Conservation (phyloP, 495 filamentous ascomycete species). For the Penicillium goetzii region DNA sequence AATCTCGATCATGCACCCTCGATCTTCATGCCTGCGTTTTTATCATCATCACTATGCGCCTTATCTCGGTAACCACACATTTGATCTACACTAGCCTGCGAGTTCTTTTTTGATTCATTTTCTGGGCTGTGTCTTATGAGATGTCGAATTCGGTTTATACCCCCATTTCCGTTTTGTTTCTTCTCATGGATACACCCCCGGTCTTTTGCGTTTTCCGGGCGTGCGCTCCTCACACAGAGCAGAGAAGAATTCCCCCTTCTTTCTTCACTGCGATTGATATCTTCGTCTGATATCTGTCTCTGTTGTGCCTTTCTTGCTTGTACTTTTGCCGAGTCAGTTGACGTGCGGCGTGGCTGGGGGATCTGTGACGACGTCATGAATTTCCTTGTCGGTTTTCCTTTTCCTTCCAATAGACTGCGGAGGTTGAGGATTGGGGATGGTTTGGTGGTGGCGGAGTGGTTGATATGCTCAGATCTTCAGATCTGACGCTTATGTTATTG, state of each 20-base stretch:
- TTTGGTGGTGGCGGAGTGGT: background rate
- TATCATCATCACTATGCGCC: conserved; percentile 6
- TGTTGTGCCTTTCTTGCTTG: conserved; percentile 16
- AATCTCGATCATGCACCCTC: background rate
- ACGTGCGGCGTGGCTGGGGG: conserved; percentile 34
- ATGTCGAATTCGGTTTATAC: conserved; percentile 44
- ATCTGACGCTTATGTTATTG: background rate
- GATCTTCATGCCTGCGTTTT: background rate
- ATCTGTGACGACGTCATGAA: conserved; percentile 49
- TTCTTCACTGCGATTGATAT: conserved; percentile 3
- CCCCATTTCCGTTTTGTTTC: conserved; percentile 20
- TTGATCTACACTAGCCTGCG: background rate
- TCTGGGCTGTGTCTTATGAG: conserved; percentile 37
- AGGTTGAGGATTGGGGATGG: conserved; percentile 13
- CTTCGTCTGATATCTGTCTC: background rate
- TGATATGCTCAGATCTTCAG: background rate
- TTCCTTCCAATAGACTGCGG: conserved; percentile 25
- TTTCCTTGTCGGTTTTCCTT: conserved; percentile 36
- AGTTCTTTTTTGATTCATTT: conserved; percentile 19
- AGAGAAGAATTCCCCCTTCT: conserved; percentile 8
- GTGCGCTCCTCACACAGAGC: conserved; percentile 13
- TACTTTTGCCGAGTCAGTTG: conserved; percentile 21
- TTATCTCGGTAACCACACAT: background rate
- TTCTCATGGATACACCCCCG: conserved; percentile 39
- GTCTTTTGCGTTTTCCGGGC: conserved; percentile 3